Evolutionary conservation across 331 rosid species (phyloP), one percentile per base, ranked within the genome.

Genomic region (Quercus lobata): DNA sequence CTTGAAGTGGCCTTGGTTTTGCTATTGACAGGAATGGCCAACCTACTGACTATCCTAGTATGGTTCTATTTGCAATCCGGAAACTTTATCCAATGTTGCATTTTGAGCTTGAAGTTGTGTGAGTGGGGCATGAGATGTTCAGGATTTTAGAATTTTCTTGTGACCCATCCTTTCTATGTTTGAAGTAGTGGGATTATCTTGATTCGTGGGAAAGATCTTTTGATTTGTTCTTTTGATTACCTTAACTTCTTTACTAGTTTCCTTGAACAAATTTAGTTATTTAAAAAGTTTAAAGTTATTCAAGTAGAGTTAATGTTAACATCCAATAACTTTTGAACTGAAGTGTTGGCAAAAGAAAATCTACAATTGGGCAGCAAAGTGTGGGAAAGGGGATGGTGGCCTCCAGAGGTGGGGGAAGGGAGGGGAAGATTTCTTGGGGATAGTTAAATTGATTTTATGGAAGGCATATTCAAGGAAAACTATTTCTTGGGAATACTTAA

Each of bases 31-130:
- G n/a, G 63, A 85, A 41, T 73, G 83, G 32, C 71, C 69, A 84
- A n/a, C 74, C 85, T 41, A 46, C 73, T 25, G 73, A 77, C 34
- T 68, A 66, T 76, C 77, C 80, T 57, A 87, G 92, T 92, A 78
- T 69, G 88, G 73, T 32, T 80, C 19, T 52, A 7, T 69, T 18
- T 56, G 12, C 46, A 56, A 21, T 58, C 44, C 49, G 54, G 56
- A 22, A 18, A 37, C 17, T 27, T 55, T 41, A 58, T 57, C 7
- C 53, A 63, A 56, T 5, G 49, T 32, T 63, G 34, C 66, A 27
- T 46, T 52, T 8, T 80, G 74, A 49, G 5, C 24, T 78, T 57
- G 37, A 32, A 49, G 19, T 22, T 61, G 9, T 60, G 2, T 57
- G n/a, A 16, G 12, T 25, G 61, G 1, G 7, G 30, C 77, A 2